Conservation (phyloP, 305 asterid species). For the Fraxinus latifolia region DNA sequence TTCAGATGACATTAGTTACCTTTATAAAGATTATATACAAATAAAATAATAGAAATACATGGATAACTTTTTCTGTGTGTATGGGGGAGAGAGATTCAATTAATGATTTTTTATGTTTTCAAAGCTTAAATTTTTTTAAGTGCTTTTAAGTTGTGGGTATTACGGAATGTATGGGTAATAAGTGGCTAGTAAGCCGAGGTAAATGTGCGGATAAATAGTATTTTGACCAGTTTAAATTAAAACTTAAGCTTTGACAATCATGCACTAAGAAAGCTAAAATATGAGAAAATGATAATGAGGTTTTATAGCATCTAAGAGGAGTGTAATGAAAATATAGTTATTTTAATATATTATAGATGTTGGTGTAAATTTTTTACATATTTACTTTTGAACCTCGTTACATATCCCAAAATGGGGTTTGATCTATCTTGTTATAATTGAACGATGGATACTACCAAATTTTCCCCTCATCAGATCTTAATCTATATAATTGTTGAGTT, state of each 20-base stretch:
- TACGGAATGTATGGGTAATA: not conserved
- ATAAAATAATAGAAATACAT: not conserved
- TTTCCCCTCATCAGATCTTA: not conserved
- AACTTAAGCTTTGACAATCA: not conserved
- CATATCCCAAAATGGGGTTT: not conserved
- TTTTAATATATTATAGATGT: not conserved
- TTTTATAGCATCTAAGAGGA: not conserved
- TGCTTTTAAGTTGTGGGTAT: not conserved
- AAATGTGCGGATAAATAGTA: not conserved
- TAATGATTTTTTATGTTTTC: not conserved
- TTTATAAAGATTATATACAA: not conserved
- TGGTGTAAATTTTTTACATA: not conserved
- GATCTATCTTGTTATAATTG: slow-evolving; percentile 1
- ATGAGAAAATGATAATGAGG: not conserved
- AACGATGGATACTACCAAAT: not conserved
- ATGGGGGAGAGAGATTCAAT: not conserved
- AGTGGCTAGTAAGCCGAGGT: not conserved
- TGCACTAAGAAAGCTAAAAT: not conserved
- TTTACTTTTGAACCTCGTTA: not conserved
- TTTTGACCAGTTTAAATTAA: not conserved
- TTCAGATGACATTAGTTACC: not conserved
- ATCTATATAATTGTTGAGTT: not conserved
- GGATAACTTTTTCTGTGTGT: not conserved
- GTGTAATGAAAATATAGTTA: not conserved
- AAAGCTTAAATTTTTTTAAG: not conserved